Evolutionary conservation across 2,329 filamentous ascomycete species (phyloP), one percentile per base, ranked within the genome.

Genomic region (Aspergillus luchuensis): DNA sequence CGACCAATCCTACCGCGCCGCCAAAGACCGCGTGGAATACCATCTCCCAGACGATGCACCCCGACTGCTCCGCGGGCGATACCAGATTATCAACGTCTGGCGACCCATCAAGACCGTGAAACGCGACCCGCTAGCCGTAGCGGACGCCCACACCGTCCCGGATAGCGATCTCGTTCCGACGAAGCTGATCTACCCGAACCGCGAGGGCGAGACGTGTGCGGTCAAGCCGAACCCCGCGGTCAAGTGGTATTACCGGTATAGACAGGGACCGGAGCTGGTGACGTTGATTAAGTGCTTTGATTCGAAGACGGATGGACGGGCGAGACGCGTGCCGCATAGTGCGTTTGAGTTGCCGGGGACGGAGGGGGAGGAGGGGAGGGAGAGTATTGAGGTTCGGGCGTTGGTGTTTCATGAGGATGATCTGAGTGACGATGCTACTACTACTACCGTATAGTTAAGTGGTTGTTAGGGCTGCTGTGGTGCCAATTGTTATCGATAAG

Each of bases 281-380:
- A 76, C 85, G 3, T 67, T 88, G 47, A 85, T 88, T 72, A 88
- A 88, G 71, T 87, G 84, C 67, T 88, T 83, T 67, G 86, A 88
- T 71, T 84, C 78, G 25, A 84, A 85, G 77, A 76, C 76, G 23
- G 84, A 86, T 69, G 84, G 82, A 0, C 72, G 81, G 25, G 82
- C 84, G 5, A 76, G 83, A 8, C 71, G 83, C 4, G 80, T 84
- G 33, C 84, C 84, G n/a, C 85, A 87, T 66, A 79, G 80, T 5
- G 82, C 84, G 2, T 87, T 88, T 76, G 73, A 73, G 17, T 80
- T 85, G 69, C 74, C 79, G 1, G 79, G 76, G n/a, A 78, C 79
- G 8, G 74, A 78, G 15, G 62, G 72, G 11, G 71, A 77, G 54
- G 71, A 47, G 23, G 45, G 55, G 0, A 78, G 82, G 11, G 73